Percentiles rank a stretch among this genome's conserved stretches.
phyloP scores from a whole-genome alignment of 257 asterid genomes.

The Henckelia pumila region DNA sequence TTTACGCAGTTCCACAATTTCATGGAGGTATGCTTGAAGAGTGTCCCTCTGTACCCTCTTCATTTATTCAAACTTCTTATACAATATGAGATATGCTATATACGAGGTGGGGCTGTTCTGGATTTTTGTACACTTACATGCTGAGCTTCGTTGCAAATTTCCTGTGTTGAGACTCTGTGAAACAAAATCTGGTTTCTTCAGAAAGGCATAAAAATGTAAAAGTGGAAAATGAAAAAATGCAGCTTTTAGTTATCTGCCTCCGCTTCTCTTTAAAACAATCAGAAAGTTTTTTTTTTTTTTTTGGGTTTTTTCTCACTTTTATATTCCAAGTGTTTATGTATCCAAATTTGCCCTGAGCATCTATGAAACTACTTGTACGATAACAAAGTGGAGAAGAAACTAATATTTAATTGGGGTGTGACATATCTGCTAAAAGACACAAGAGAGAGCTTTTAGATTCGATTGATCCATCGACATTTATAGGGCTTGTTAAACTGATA shows the following conservation, averaged over 20 bases:
- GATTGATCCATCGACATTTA: not conserved
- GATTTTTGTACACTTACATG: not conserved
- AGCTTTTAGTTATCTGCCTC: not conserved
- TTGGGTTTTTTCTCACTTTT: not conserved
- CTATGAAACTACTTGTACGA: not conserved
- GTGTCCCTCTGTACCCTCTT: constrained; percentile 1
- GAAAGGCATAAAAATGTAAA: not conserved
- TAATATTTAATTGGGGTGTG: not conserved
- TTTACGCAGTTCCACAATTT: constrained; percentile 94
- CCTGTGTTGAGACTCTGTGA: not conserved
- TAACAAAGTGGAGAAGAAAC: constrained; percentile 11
- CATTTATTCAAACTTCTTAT: not conserved
- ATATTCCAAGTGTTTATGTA: not conserved
- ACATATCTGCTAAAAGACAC: not conserved
- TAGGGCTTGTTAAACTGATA: constrained; percentile 1
- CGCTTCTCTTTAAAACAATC: not conserved
- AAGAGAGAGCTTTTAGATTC: constrained; percentile 2
- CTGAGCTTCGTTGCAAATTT: constrained; percentile 12
- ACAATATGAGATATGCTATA: constrained; percentile 4
- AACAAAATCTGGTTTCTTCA: not conserved
- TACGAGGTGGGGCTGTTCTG: too few relatives aligned
- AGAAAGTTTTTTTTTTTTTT: too few relatives aligned
- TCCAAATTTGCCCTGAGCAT: not conserved
- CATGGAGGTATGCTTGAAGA: constrained; percentile 69
- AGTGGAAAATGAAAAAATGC: too few relatives aligned